Evolutionary conservation across 1,139 yeast species (phyloP), one percentile per base, ranked within the genome.

Genomic region (Blastobotrys raffinosifermentans): DNA sequence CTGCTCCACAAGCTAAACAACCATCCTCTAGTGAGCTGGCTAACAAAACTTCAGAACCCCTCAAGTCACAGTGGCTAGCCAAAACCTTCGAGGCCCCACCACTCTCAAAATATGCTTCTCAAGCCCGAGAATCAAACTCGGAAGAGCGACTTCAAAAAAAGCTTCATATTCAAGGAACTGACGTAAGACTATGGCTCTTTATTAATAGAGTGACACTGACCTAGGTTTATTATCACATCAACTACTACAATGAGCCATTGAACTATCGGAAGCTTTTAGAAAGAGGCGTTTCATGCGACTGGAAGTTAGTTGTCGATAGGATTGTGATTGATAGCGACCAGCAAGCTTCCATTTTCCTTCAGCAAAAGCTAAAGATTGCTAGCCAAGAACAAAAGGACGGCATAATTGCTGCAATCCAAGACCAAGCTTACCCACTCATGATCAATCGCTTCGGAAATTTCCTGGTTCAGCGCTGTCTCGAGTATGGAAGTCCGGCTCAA

Each of bases 391-490:
- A 63, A 37, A 57, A 54, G 31, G 51, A 49, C 10, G 48, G 49
- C n/a, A 61, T 67, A 8, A 53, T 63, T 18, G 49, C 46, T 9
- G 58, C 60, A 3, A 61, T 66, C 19, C 45, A 53, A 11, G 56
- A 51, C n/a, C 57, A 58, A 19, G 54, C 61, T 1, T 54, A 50
- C 32, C 51, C 46, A 14, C 51, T 66, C 19, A 64, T 66, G 67
- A 42, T 57, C 25, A 66, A 66, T 48, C 49, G 67, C 19, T 67
- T 66, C 41, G 71, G 71, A 3, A 66, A 66, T 46, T 66, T 65
- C 38, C 53, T 66, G 20, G 59, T 66, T 11, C 71, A 67, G 45
- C 48, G 66, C 18, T 61, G 69, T 49, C 54, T 67, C 19, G 70
- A 66, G 39, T 55, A 60, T 32, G 66, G 69, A 3, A 48, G 54